Evolutionary conservation across 2,329 filamentous ascomycete genomes (phyloP).

Genomic region (Coniella lustricola): DNA sequence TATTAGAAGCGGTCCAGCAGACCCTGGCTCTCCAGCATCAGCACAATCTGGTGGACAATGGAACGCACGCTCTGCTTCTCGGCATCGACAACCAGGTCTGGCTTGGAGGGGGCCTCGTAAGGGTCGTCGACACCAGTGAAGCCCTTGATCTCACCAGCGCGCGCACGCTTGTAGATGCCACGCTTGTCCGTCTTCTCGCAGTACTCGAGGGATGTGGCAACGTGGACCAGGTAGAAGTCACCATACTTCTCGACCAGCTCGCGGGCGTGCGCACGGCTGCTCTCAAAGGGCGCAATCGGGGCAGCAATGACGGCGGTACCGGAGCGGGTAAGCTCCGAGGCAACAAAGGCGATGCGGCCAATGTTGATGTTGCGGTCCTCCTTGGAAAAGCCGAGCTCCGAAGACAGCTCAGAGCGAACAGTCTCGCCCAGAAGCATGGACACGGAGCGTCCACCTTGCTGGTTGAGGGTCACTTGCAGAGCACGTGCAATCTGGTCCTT

Average conservation of each 20-base stretch:
- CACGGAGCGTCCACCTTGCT: conserved; percentile 91
- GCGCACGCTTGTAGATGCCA: conserved; percentile 79
- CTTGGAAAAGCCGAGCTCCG: conserved; percentile 89
- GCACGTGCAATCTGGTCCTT: conserved; percentile 96
- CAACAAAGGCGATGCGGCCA: conserved; percentile 91
- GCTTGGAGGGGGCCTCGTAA: conserved; percentile 77
- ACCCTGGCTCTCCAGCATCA: conserved; percentile 83
- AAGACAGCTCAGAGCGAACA: conserved; percentile 84
- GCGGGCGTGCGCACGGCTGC: conserved; percentile 66
- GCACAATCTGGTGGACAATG: conserved; percentile 92
- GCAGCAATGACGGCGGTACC: conserved; percentile 93
- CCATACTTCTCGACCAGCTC: conserved; percentile 84
- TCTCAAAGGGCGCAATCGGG: conserved; percentile 89
- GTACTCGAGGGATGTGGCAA: conserved; percentile 85
- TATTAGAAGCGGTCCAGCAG: conserved; percentile 64
- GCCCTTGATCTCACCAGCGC: conserved; percentile 87
- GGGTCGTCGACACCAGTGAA: conserved; percentile 98
- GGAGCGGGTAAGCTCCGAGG: conserved; percentile 85
- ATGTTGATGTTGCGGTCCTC: conserved; percentile 94
- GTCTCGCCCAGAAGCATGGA: conserved; percentile 94
- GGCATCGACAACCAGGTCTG: conserved; percentile 77
- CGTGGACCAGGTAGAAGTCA: conserved; percentile 91
- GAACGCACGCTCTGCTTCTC: conserved; percentile 84
- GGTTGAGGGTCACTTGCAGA: conserved; percentile 93
- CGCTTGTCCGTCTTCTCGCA: conserved; percentile 92